Conservation (phyloP, 495 filamentous ascomycete species). For the Penicillium diatomitis region DNA sequence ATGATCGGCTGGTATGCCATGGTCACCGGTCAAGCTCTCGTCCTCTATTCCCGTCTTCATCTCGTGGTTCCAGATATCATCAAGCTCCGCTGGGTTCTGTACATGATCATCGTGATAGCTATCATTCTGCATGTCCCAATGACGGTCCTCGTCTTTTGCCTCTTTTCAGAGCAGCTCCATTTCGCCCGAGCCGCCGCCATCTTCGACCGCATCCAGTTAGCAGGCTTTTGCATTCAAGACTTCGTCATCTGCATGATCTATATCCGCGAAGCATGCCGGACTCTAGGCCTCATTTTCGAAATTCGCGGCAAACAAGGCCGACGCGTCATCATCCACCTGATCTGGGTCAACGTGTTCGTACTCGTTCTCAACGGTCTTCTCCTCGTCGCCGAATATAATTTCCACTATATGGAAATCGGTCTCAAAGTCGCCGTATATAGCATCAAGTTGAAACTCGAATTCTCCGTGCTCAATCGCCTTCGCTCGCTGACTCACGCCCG, state of each 20-base stretch:
- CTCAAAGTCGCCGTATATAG: slow-evolving; percentile 45
- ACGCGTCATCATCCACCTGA: slow-evolving; percentile 37
- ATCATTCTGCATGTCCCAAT: slow-evolving; percentile 39
- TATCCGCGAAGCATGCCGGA: slow-evolving; percentile 36
- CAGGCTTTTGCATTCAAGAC: slow-evolving; percentile 49
- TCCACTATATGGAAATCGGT: slow-evolving; percentile 38
- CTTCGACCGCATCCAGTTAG: slow-evolving; percentile 47
- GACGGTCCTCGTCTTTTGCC: slow-evolving; percentile 39
- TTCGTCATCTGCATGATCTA: slow-evolving; percentile 47
- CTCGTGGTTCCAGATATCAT: slow-evolving; percentile 38
- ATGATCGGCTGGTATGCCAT: slow-evolving; percentile 49
- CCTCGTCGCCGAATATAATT: slow-evolving; percentile 40
- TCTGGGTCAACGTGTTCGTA: slow-evolving; percentile 44
- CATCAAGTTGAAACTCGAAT: slow-evolving; percentile 55
- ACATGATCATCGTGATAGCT: slow-evolving; percentile 47
- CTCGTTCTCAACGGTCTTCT: slow-evolving; percentile 41
- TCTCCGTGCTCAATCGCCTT: slow-evolving; percentile 33
- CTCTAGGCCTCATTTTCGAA: slow-evolving; percentile 11
- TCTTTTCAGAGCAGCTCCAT: slow-evolving; percentile 8
- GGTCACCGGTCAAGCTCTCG: slow-evolving; percentile 55
- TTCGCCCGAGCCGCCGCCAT: slow-evolving; percentile 26
- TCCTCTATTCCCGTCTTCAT: slow-evolving; percentile 57
- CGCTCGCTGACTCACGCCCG: slow-evolving; percentile 8
- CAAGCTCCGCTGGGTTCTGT: slow-evolving; percentile 35
- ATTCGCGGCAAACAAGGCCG: slow-evolving; percentile 22